Evolutionary conservation across 768 basidiomycete genomes (phyloP).

Genomic region (Kwoniella heveanensis): DNA sequence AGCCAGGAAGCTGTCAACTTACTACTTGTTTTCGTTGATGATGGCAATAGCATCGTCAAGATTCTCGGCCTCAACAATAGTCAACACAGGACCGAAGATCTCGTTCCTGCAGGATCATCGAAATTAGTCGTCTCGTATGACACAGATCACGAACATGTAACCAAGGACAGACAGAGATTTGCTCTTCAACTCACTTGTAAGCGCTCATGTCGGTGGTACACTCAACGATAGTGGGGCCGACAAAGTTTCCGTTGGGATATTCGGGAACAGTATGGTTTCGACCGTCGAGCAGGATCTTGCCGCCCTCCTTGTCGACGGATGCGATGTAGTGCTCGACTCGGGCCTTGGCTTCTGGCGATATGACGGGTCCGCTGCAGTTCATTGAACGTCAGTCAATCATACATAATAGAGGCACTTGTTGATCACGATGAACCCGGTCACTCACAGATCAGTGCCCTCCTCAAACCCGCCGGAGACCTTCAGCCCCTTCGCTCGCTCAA

Average conservation of each 20-base stretch:
- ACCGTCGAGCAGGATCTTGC: slow-evolving; percentile 81
- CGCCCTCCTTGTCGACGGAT: slow-evolving; percentile 66
- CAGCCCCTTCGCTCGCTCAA: slow-evolving; percentile 76
- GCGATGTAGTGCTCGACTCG: slow-evolving; percentile 74
- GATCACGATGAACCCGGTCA: neutral
- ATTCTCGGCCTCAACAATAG: slow-evolving; percentile 68
- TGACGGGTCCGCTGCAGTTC: slow-evolving; percentile 59
- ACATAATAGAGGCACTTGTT: neutral
- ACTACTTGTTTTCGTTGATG: slow-evolving; percentile 83
- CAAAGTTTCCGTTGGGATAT: slow-evolving; percentile 85
- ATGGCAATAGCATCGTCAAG: slow-evolving; percentile 85
- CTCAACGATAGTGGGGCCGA: slow-evolving; percentile 86
- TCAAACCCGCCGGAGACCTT: slow-evolving; percentile 91
- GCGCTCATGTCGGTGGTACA: slow-evolving; percentile 75
- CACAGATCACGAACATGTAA: too few species aligned
- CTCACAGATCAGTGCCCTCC: slow-evolving; percentile 74
- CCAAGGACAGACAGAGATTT: too few species aligned
- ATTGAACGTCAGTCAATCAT: neutral
- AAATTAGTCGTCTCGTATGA: too few species aligned
- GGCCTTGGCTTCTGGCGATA: slow-evolving; percentile 71
- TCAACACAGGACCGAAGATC: slow-evolving; percentile 89
- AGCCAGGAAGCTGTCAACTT: slow-evolving; percentile 27
- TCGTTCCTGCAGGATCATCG: slow-evolving; percentile 66
- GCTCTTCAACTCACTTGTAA: slow-evolving; percentile 68
- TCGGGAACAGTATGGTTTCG: slow-evolving; percentile 67